Evolutionary conservation across 2,329 filamentous ascomycete species (phyloP).

Genomic region (Cordyceps cicadae): DNA sequence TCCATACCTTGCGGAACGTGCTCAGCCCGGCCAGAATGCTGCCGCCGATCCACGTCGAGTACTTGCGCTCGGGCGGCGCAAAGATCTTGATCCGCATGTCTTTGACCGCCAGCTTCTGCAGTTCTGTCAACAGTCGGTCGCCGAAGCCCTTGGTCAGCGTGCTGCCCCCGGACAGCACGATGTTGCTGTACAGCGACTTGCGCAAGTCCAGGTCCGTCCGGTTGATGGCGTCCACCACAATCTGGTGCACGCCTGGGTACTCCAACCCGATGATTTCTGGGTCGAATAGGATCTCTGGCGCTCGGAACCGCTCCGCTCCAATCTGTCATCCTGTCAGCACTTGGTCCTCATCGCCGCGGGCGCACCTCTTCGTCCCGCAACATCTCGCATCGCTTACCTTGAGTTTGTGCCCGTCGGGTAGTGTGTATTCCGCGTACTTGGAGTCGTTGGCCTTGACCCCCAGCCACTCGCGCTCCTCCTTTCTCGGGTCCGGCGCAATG

Average conservation of each 20-base stretch:
- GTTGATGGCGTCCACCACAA: constrained; percentile 92
- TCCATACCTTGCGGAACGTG: constrained; percentile 88
- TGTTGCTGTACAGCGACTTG: constrained; percentile 90
- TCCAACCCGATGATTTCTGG: constrained; percentile 95
- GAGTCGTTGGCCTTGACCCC: constrained; percentile 67
- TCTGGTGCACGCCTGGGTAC: constrained; percentile 95
- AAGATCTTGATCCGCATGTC: constrained; percentile 99
- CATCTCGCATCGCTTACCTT: constrained; percentile 48
- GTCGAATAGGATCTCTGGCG: constrained; percentile 94
- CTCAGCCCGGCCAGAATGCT: constrained; percentile 94
- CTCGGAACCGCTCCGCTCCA: constrained; percentile 88
- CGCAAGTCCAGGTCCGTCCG: constrained; percentile 92
- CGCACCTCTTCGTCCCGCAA: no score
- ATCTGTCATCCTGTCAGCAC: constrained; percentile 44
- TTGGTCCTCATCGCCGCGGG: background rate
- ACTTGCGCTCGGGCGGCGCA: constrained; percentile 93
- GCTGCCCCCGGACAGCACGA: constrained; percentile 91
- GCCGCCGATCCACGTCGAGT: constrained; percentile 98
- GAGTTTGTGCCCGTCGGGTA: constrained; percentile 89
- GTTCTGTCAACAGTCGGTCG: constrained; percentile 82
- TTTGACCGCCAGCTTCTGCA: constrained; percentile 89
- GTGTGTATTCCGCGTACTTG: constrained; percentile 76
- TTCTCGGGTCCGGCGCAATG: constrained; percentile 80
- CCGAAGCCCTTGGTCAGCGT: constrained; percentile 96
- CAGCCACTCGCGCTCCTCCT: constrained; percentile 94